Base-by-base conservation (phyloP, 495 filamentous ascomycete genomes). In the Xylaria nigripes region DNA sequence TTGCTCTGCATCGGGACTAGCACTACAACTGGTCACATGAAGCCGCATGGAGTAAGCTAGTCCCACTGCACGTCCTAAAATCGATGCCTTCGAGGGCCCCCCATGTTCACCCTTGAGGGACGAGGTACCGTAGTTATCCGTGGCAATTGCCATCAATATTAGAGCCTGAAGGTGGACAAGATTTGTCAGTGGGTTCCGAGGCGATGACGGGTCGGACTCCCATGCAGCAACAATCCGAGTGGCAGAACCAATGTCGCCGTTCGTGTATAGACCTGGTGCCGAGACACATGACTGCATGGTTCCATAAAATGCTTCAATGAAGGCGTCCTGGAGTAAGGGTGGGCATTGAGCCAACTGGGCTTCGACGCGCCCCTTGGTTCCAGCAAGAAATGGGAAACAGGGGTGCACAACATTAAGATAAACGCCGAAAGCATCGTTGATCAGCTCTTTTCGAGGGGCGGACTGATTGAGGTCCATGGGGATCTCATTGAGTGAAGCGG, bases 401-500 rank as follows among this genome's bases (percentile, higher is more conserved):
- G 81, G 80, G 61, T 94, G 88, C 16, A 94, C 81, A 25, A 79
- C 71, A 18, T 77, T 72, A 50, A 88, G 83, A 62, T 90, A 91
- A 45, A 85, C 90, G 49, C 76, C 55, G 68, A 76, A 72, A 44
- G 70, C 59, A 61, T 65, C 51, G 16, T 75, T 73, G 19, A 78
- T 69, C 46, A 75, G 68, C 40, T 75, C 72, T 18, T 64, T 62
- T 12, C 58, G 24, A 21, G 63, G 50, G 13, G 67, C 67, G 18
- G 59, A 50, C 2, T 67, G 63, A 29, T 58, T 50, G 48, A 55
- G 54, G 6, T 71, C 69, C 15, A 61, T 55, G 6, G 66, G 55
- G 12, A 57, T 48, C 13, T 54, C 45, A 7, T 72, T 71, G 48
- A 68, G 66, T 1, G 60, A 47, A 10, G 64, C 60, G 18, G 63